Evolutionary conservation across 1,139 yeast species (phyloP), one percentile per base, ranked within the genome.

Genomic region (Chernovozyma sophiae-reginae): DNA sequence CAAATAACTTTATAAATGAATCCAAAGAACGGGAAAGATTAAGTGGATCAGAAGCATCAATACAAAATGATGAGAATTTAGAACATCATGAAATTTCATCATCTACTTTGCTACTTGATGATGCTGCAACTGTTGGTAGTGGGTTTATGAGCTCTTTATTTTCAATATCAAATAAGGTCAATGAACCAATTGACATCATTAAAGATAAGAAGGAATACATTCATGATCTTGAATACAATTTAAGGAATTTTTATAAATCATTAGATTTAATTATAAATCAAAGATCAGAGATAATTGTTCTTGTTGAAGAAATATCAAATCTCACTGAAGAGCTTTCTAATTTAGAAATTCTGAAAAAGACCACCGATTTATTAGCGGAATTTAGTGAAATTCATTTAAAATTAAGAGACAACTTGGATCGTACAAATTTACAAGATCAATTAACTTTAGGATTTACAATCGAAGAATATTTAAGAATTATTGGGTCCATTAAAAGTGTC

Each of bases 401-500:
- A 44, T 73, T 90, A 30, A 79, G 78, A 47, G 95, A 86, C 38
- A 70, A 87, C 37, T 67, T 87, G 40, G 90, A 83, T 45, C 75
- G 97, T 40, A 79, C 85, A 43, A 83, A 90, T 43, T 59, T 86
- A 55, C 96, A 89, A 56, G 97, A 92, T 50, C 79, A 89, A 49
- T 63, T 92, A 44, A 87, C 96, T 0, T 64, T 92, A 36, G 96
- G 96, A 1, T 77, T 86, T 29, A 86, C 96, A 1, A 68, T 92
- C 28, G 97, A 90, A 53, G 97, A 90, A 54, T 90, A 92, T 55
- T 67, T 82, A 37, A 73, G 97, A 34, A 67, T 84, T 15, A 77
- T 92, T 27, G 81, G 84, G 3, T 86, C 96, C 19, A 77, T 89
- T 30, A 77, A 84, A 47, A 74, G 79, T 32, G 79, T 86, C 1